Conservation (phyloP, 2,329 filamentous ascomycete genomes). For the Aspergillus chevalieri region DNA sequence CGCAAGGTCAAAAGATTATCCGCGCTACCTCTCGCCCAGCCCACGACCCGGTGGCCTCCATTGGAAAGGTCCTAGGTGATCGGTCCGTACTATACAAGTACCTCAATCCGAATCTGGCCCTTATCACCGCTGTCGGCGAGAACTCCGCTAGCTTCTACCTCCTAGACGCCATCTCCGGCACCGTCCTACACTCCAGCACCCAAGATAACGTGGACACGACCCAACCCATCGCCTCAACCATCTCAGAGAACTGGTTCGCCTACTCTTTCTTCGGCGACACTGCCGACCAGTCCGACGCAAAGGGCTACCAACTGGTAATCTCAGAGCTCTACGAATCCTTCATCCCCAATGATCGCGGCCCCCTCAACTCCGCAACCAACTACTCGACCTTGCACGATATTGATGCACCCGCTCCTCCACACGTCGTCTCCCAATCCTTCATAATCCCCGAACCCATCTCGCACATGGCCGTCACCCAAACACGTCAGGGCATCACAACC, state of each 20-base stretch:
- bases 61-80: conserved; percentile 87
- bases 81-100: conserved; percentile 97
- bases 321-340: conserved; percentile 88
- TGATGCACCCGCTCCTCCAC: conserved; percentile 57
- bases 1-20: conserved; percentile 61
- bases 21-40: conserved; percentile 61
- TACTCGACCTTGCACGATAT: conserved; percentile 71
- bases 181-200: conserved; percentile 64
- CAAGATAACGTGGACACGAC: conserved; percentile 68
- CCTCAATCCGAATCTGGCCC: conserved; percentile 75
- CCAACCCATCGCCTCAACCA: conserved; percentile 67
- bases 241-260: conserved; percentile 93
- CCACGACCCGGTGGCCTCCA: conserved; percentile 86
- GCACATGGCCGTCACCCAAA: conserved; percentile 77
- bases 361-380: conserved; percentile 62
- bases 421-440: conserved; percentile 73
- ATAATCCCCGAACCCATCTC: conserved; percentile 73
- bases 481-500: conserved; percentile 82
- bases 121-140: conserved; percentile 65
- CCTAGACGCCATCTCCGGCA: conserved; percentile 78
- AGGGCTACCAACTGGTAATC: conserved; percentile 79
- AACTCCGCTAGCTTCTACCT: conserved; percentile 66
- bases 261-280: conserved; percentile 67
- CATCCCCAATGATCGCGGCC: conserved; percentile 74
- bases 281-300: conserved; percentile 48